phyloP scores from a whole-genome alignment of 495 filamentous ascomycete species.

The Aspergillus indologenus region DNA sequence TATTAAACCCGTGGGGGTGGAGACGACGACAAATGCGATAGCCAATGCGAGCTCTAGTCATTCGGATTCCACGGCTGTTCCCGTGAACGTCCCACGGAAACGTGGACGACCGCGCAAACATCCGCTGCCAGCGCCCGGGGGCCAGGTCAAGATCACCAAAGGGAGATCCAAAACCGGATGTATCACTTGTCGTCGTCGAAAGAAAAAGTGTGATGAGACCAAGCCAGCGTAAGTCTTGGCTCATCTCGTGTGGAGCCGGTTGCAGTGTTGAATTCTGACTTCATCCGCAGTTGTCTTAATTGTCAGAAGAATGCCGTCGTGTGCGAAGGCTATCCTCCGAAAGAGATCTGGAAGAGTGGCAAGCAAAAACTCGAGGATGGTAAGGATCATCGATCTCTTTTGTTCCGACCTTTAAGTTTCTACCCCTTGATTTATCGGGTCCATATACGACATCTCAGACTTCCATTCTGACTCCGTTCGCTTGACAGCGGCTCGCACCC shows the following conservation, averaged over 20 bases:
- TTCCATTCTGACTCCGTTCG: background rate
- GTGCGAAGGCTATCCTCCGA: constrained; percentile 90
- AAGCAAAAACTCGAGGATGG: constrained; percentile 74
- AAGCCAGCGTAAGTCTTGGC: constrained; percentile 61
- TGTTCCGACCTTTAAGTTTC: constrained; percentile 1
- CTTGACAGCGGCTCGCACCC: constrained; percentile 29
- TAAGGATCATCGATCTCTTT: constrained; percentile 33
- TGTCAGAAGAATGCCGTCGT: constrained; percentile 93
- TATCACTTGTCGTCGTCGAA: constrained; percentile 84
- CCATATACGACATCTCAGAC: constrained; percentile 13
- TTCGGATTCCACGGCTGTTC: constrained; percentile 29
- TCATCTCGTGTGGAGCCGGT: background rate
- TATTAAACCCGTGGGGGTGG: constrained; percentile 37
- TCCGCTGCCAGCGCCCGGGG: constrained; percentile 56
- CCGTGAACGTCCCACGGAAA: constrained; percentile 46
- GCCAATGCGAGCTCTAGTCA: constrained; percentile 20
- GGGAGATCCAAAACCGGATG: constrained; percentile 93
- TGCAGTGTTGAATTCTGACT: constrained; percentile 9
- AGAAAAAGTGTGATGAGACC: constrained; percentile 98
- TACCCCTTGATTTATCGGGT: background rate
- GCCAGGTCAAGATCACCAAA: constrained; percentile 68
- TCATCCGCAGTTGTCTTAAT: constrained; percentile 61
- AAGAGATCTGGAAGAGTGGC: constrained; percentile 81
- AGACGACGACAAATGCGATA: constrained; percentile 11
- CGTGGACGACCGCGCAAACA: constrained; percentile 85